phyloP scores from a whole-genome alignment of 495 filamentous ascomycete species.

The Parathielavia appendiculata region DNA sequence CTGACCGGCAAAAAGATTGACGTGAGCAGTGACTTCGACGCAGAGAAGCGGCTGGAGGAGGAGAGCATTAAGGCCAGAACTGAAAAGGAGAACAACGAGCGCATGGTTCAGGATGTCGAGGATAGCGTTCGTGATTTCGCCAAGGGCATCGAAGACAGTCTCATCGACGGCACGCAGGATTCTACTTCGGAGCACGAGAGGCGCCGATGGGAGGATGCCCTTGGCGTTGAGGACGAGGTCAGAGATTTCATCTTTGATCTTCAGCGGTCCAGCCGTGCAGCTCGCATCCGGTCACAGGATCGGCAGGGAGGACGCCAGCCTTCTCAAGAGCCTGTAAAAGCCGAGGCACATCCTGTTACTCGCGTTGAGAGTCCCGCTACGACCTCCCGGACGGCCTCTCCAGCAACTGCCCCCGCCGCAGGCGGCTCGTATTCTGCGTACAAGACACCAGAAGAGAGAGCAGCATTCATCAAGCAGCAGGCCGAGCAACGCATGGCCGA shows the following conservation, averaged over 20 bases:
- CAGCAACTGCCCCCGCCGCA: slow-evolving; percentile 37
- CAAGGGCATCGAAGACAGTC: slow-evolving; percentile 72
- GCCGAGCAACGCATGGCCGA: slow-evolving; percentile 98
- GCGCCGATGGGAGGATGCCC: slow-evolving; percentile 91
- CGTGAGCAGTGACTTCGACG: slow-evolving; percentile 58
- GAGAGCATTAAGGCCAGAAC: slow-evolving; percentile 74
- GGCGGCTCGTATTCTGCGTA: slow-evolving; percentile 68
- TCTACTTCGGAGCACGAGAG: slow-evolving; percentile 74
- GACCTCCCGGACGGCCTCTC: slow-evolving; percentile 41
- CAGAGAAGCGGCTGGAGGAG: slow-evolving; percentile 78
- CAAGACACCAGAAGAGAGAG: slow-evolving; percentile 85
- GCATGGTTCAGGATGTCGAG: slow-evolving; percentile 94
- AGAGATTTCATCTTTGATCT: slow-evolving; percentile 97
- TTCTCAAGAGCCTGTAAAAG: slow-evolving; percentile 42
- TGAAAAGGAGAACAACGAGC: slow-evolving; percentile 88
- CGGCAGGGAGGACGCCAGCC: slow-evolving; percentile 42
- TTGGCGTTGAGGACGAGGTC: slow-evolving; percentile 94
- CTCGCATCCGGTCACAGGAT: slow-evolving; percentile 68
- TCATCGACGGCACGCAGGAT: slow-evolving; percentile 74
- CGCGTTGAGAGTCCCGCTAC: slow-evolving; percentile 39
- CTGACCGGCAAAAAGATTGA: slow-evolving; percentile 76
- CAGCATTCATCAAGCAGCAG: slow-evolving; percentile 93
- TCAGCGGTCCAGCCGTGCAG: slow-evolving; percentile 72
- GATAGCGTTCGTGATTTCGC: slow-evolving; percentile 92
- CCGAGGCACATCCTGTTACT: slow-evolving; percentile 37